These are phyloP conservation scores for Helenozyma rhizophorensis DNA, from an alignment of 805 yeast genomes.

Conservation along the genomic window DNA sequence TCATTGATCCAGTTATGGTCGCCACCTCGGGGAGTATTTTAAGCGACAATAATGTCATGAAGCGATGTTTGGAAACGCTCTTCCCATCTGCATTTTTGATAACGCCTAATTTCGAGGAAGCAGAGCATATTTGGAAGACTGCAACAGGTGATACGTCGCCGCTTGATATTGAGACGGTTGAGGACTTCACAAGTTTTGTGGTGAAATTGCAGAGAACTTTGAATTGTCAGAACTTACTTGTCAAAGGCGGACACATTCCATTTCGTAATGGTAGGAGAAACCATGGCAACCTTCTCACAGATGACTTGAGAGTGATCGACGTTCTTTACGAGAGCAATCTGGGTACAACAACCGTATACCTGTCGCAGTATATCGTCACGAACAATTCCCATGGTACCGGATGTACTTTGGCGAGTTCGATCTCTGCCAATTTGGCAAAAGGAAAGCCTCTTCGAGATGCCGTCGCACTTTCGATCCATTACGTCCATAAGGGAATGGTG, in stretches of 20 bases:
- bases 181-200: slow-evolving; percentile 29
- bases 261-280: slow-evolving; percentile 19
- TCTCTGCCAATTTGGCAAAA: slow-evolving; percentile 69
- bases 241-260: slow-evolving; percentile 81
- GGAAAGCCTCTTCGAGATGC: slow-evolving; percentile 45
- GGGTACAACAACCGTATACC: slow-evolving; percentile 38
- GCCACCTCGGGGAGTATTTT: slow-evolving; percentile 72
- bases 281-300: neutral
- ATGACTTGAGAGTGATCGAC: slow-evolving; percentile 36
- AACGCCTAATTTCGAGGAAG: slow-evolving; percentile 78
- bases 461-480: slow-evolving; percentile 54
- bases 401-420: slow-evolving; percentile 78
- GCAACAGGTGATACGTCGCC: too few species aligned
- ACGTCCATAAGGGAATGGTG: slow-evolving; percentile 59
- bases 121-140: too few species aligned
- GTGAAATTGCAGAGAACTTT: slow-evolving; percentile 20
- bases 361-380: slow-evolving; percentile 43
- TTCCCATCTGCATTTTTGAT: slow-evolving; percentile 53
- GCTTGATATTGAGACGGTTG: slow-evolving; percentile 29
- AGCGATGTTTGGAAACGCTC: slow-evolving; percentile 38
- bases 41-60: slow-evolving; percentile 44
- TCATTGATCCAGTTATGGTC: slow-evolving; percentile 82
- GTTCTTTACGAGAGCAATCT: slow-evolving; percentile 45
- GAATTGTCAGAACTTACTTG: slow-evolving; percentile 50
- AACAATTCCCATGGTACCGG: slow-evolving; percentile 84